phyloP scores from a whole-genome alignment of 306 rosid species.

The Vigna nakashimae region DNA sequence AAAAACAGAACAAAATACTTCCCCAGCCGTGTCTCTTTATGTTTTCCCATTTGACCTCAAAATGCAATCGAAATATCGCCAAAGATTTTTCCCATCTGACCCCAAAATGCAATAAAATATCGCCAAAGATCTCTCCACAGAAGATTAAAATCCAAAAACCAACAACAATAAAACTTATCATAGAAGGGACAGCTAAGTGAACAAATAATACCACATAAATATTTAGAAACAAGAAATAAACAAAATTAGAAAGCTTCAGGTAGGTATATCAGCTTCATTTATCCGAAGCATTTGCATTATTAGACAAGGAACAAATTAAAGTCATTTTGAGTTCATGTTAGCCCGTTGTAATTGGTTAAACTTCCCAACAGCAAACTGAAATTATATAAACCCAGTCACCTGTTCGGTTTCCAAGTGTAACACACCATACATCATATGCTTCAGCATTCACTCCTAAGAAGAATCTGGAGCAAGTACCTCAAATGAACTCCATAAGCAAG shows the following conservation, averaged over 20 bases:
- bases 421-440: slow-evolving; percentile 35
- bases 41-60: slow-evolving; percentile 2
- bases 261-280: slow-evolving; percentile 3
- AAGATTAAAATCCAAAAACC: not conserved
- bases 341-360: slow-evolving; percentile 39
- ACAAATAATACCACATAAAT: not conserved
- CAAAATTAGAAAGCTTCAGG: slow-evolving; percentile 24
- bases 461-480: slow-evolving; percentile 50
- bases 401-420: slow-evolving; percentile 41
- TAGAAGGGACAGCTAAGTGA: not conserved
- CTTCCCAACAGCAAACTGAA: slow-evolving; percentile 29
- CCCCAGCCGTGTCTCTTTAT: not conserved
- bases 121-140: not conserved
- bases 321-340: slow-evolving; percentile 35
- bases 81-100: not conserved
- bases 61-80: slow-evolving; percentile 19
- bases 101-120: slow-evolving; percentile 28
- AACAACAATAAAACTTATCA: not conserved
- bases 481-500: slow-evolving; percentile 50
- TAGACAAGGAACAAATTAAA: slow-evolving; percentile 36
- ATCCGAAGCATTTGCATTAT: slow-evolving; percentile 40
- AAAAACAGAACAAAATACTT: not conserved
- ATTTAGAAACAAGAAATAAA: not conserved
- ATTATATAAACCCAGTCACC: slow-evolving; percentile 36
- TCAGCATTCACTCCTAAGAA: slow-evolving; percentile 44